Evolutionary conservation across 306 rosid genomes (phyloP).

Genomic region (Betula pendula): DNA sequence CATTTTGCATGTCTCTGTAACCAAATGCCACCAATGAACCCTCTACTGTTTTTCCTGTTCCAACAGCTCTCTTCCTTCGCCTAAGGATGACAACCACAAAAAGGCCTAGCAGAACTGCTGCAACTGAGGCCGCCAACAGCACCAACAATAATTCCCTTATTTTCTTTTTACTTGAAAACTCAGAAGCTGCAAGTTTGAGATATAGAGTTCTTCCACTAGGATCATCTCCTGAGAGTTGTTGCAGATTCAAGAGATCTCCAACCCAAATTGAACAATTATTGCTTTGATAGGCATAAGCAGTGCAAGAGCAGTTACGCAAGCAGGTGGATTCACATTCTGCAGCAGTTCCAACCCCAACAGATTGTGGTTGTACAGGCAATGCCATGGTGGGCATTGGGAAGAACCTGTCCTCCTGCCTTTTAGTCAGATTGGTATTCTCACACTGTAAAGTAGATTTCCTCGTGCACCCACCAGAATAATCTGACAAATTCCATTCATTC

Average conservation of each 20-base stretch:
- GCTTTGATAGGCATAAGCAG: conserved; percentile 51
- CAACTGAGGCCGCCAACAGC: conserved; percentile 47
- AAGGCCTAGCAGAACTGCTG: conserved; percentile 36
- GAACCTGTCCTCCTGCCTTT: conserved; percentile 44
- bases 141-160: conserved; percentile 43
- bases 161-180: conserved; percentile 42
- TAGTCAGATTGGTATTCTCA: conserved; percentile 25
- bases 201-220: conserved; percentile 38
- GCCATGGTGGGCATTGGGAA: conserved; percentile 21
- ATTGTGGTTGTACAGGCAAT: conserved; percentile 32
- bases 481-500: background rate
- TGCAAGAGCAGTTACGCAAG: conserved; percentile 49
- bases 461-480: background rate
- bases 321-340: conserved; percentile 55
- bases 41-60: conserved; percentile 52
- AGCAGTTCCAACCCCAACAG: conserved; percentile 27
- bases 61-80: conserved; percentile 36
- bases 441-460: background rate
- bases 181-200: conserved; percentile 78
- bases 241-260: conserved; percentile 54
- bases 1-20: conserved; percentile 75
- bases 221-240: conserved; percentile 43
- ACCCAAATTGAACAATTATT: conserved; percentile 54
- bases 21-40: conserved; percentile 71
- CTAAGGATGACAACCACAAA: conserved; percentile 36